Evolutionary conservation across 495 filamentous ascomycete genomes (phyloP), one percentile per base, ranked within the genome.

Genomic region (Daldinia caldariorum): DNA sequence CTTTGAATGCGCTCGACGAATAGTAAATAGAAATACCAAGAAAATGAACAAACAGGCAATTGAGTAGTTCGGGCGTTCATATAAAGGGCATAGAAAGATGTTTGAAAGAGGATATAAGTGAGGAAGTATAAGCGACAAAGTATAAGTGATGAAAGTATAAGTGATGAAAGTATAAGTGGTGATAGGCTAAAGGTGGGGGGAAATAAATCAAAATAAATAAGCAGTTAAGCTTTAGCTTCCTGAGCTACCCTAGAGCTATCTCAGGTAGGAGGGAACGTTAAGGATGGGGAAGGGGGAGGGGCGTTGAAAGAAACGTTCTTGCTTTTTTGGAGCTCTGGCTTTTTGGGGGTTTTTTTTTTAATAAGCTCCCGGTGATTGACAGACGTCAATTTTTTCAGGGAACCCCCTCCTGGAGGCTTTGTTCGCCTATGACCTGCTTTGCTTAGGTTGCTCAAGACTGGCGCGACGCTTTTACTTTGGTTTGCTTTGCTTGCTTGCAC

Each of bases 321-420:
- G 63, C 47, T 61, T 60, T 60, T 60, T 55, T 55, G 63, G 63
- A 55, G 56, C n/a, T 67, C 34, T 18, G 49, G 37, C 14, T 26
- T 26, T 26, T 26, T 26, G n/a, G n/a, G n/a, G n/a, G n/a, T 26
- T 26, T 26, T 26, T 26, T 26, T 26, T 26, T 26, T 26, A n/a
- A n/a, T n/a, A n/a, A 35, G 56, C 18, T 31, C 37, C 55, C 34
- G 34, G 12, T 22, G 56, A 53, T 58, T 58, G 55, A 41, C 55
- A 58, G 49, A 66, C 32, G 56, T 49, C 56, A 34, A 34, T 35
- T 35, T 35, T 35, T 35, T 35, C 6, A 26, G 26, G 26, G 26
- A 26, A 26, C 26, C 26, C 26, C 26, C 26, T 26, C 26, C 26
- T 26, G 3, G 26, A 26, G 26, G 26, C 26, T 26, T 66, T 58